phyloP scores from a whole-genome alignment of 306 rosid genomes.

The Cucumis cinereus region DNA sequence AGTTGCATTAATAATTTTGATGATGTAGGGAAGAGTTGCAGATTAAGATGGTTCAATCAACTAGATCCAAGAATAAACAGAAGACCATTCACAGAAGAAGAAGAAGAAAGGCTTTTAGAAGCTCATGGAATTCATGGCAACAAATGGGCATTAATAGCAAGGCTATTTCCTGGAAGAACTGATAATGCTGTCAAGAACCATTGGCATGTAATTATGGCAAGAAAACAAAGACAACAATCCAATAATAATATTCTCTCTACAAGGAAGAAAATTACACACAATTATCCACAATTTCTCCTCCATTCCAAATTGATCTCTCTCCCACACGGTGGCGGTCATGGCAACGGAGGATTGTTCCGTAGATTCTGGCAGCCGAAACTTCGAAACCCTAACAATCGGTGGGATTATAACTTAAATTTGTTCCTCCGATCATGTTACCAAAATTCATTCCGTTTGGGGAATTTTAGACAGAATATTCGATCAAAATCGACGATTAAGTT shows the following conservation, averaged over 20 bases:
- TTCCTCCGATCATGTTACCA: background rate
- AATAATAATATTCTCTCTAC: background rate
- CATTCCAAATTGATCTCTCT: background rate
- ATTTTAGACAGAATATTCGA: background rate
- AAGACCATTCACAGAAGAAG: constrained; percentile 79
- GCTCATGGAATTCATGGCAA: background rate
- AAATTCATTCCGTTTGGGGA: background rate
- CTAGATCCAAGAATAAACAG: constrained; percentile 86
- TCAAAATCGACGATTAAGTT: background rate
- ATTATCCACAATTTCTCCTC: constrained; percentile 20
- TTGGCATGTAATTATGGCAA: background rate
- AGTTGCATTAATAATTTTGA: no score
- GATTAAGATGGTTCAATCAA: constrained; percentile 94
- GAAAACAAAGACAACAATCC: constrained; percentile 9
- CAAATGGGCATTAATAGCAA: background rate
- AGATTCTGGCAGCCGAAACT: background rate
- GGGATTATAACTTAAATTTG: background rate
- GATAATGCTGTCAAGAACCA: constrained; percentile 6
- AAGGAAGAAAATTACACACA: constrained; percentile 23
- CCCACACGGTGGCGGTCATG: background rate
- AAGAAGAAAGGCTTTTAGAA: constrained; percentile 21
- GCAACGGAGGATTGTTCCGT: background rate
- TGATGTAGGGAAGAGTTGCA: constrained; percentile 73
- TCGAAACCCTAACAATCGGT: background rate
- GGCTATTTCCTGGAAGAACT: background rate